Percentiles rank a stretch among this genome's conserved stretches.
Conservation (phyloP, 805 yeast species). For the Yamadazyma laniorum region DNA sequence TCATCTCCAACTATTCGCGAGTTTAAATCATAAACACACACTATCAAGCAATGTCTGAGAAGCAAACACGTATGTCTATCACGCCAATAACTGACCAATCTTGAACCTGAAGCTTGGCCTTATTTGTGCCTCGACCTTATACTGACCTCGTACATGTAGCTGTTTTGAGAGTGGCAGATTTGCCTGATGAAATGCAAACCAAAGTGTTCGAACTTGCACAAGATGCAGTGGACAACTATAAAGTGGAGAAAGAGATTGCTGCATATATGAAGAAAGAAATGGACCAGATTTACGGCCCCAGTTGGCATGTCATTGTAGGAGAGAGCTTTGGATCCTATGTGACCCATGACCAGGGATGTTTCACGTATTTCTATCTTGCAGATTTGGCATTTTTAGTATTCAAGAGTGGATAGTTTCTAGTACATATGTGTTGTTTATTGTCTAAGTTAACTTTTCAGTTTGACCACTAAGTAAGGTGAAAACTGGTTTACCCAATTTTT, state of each 20-base stretch:
- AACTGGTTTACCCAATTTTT: slow-evolving; percentile 79
- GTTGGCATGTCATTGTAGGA: slow-evolving; percentile 84
- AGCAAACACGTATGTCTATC: slow-evolving; percentile 10
- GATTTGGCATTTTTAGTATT: slow-evolving; percentile 66
- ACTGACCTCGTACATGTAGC: slow-evolving; percentile 25
- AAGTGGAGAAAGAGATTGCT: slow-evolving; percentile 62
- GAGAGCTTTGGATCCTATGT: slow-evolving; percentile 77
- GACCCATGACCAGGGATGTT: slow-evolving; percentile 73
- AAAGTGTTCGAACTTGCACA: slow-evolving; percentile 47
- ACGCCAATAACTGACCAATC: too few relatives aligned
- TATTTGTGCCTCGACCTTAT: too few relatives aligned
- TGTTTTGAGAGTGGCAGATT: slow-evolving; percentile 41
- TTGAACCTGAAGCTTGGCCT: too few relatives aligned
- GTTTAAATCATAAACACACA: not conserved
- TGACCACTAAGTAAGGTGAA: slow-evolving; percentile 88
- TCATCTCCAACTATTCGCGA: too few relatives aligned
- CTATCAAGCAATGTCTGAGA: slow-evolving; percentile 7
- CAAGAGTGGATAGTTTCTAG: slow-evolving; percentile 51
- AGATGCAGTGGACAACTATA: slow-evolving; percentile 43
- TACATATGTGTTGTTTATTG: slow-evolving; percentile 6
- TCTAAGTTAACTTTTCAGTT: slow-evolving; percentile 45
- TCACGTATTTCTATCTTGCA: slow-evolving; percentile 69
- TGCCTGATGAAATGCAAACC: slow-evolving; percentile 53
- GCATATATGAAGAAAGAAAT: slow-evolving; percentile 61
- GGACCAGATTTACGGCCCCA: slow-evolving; percentile 62